phyloP scores from a whole-genome alignment of 495 filamentous ascomycete species.

The Margaritispora aquatica region DNA sequence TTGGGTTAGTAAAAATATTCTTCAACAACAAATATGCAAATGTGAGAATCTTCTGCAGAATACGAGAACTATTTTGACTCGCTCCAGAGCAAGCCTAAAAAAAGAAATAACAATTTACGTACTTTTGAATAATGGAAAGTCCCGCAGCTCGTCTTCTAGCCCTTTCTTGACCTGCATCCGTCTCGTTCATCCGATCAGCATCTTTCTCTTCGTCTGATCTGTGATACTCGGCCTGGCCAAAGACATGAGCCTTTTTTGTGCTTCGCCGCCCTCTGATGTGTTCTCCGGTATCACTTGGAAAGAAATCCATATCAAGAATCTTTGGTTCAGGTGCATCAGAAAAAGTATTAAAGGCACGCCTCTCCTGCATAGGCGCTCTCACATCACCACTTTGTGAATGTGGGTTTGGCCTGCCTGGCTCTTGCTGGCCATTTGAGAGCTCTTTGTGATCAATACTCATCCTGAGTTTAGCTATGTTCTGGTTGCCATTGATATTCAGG shows the following conservation, averaged over 20 bases:
- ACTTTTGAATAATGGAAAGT: constrained; percentile 55
- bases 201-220: constrained; percentile 29
- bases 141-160: constrained; percentile 32
- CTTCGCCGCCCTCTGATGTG: constrained; percentile 17
- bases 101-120: constrained; percentile 23
- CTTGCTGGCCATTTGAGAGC: constrained; percentile 14
- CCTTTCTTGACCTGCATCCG: constrained; percentile 25
- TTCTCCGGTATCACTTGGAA: constrained; percentile 33
- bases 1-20: constrained; percentile 27
- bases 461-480: constrained; percentile 71
- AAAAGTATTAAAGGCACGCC: constrained; percentile 6
- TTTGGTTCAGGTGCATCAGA: constrained; percentile 22
- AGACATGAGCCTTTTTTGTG: constrained; percentile 45
- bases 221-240: constrained; percentile 49
- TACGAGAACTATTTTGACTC: not conserved
- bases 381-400: constrained; percentile 11
- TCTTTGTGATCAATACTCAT: constrained; percentile 35
- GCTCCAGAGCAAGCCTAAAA: not conserved
- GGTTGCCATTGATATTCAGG: constrained; percentile 70
- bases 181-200: constrained; percentile 24
- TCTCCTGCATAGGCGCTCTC: constrained; percentile 16
- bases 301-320: constrained; percentile 53
- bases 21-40: not conserved
- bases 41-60: not conserved
- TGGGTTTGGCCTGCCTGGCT: constrained; percentile 14